phyloP scores from a whole-genome alignment of 345 rosid species.

The Eucalyptus erythrocorys region DNA sequence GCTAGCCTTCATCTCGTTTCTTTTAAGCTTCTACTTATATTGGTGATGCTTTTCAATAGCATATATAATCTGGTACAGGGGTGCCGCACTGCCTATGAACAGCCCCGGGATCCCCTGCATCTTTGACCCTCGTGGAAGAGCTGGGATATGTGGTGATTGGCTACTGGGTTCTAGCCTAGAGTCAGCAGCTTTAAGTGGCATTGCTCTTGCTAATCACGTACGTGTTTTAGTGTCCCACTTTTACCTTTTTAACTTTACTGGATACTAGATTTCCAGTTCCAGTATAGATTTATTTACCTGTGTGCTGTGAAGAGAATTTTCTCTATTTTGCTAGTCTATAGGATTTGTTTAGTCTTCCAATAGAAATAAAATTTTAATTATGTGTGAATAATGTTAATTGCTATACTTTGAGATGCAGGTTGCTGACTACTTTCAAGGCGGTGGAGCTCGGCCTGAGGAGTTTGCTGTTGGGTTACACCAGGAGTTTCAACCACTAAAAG shows the following conservation, averaged over 20 bases:
- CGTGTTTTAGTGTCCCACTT: not conserved
- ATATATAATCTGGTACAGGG: conserved; percentile 30
- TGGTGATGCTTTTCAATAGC: not conserved
- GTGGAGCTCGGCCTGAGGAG: conserved; percentile 38
- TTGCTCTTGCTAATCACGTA: conserved; percentile 71
- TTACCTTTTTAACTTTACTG: not conserved
- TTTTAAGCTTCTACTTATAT: not conserved
- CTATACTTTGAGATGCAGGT: conserved; percentile 25
- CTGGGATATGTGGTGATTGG: conserved; percentile 97
- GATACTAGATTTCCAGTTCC: not conserved
- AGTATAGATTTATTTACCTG: not conserved
- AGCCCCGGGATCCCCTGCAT: conserved; percentile 60
- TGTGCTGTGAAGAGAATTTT: not conserved
- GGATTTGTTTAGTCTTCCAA: not conserved
- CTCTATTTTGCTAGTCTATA: not conserved
- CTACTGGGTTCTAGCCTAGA: conserved; percentile 74
- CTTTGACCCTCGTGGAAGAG: conserved; percentile 84
- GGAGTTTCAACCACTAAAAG: conserved; percentile 34
- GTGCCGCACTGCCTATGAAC: conserved; percentile 88
- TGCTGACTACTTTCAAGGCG: conserved; percentile 47
- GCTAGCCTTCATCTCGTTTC: not conserved
- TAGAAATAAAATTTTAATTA: not conserved
- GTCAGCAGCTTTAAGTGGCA: conserved; percentile 88
- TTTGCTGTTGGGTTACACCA: conserved; percentile 58
- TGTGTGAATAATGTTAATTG: not conserved